These are phyloP conservation scores for Tolypocladium endophyticum DNA, from an alignment of 2,329 filamentous ascomycete species.

Conservation along the genomic window DNA sequence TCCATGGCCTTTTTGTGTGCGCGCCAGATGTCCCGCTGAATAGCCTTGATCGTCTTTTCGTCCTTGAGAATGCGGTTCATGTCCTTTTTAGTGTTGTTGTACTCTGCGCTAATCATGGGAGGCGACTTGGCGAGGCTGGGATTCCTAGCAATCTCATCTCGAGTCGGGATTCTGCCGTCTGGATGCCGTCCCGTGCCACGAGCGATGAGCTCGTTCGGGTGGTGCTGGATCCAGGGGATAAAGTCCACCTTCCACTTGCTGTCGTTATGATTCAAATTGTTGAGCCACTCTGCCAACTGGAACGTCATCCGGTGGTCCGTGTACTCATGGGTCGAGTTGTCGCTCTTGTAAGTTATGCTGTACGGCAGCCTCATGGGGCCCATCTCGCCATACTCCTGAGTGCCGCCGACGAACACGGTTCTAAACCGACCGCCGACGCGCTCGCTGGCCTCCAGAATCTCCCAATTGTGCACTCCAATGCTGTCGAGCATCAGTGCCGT, in stretches of 20 bases:
- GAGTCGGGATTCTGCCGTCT: slow-evolving; percentile 14
- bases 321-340: slow-evolving; percentile 28
- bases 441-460: slow-evolving; percentile 29
- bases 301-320: slow-evolving; percentile 32
- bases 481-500: slow-evolving; percentile 26
- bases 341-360: slow-evolving; percentile 25
- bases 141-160: slow-evolving; percentile 5
- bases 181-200: slow-evolving; percentile 11
- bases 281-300: slow-evolving; percentile 28
- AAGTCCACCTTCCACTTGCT: slow-evolving; percentile 24
- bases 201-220: slow-evolving; percentile 19
- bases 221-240: slow-evolving; percentile 28
- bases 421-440: slow-evolving; percentile 31
- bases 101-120: slow-evolving; percentile 6
- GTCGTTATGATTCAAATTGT: slow-evolving; percentile 24
- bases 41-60: slow-evolving; percentile 5
- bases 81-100: slow-evolving; percentile 11
- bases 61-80: slow-evolving; percentile 7
- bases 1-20: slow-evolving; percentile 19
- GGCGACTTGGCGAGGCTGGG: slow-evolving; percentile 12
- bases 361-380: slow-evolving; percentile 33
- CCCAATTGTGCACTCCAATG: slow-evolving; percentile 32
- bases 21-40: slow-evolving; percentile 13
- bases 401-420: slow-evolving; percentile 29
- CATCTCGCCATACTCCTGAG: slow-evolving; percentile 24